These are phyloP conservation scores for Lantana camara DNA, from an alignment of 257 asterid species.

Conservation along the genomic window DNA sequence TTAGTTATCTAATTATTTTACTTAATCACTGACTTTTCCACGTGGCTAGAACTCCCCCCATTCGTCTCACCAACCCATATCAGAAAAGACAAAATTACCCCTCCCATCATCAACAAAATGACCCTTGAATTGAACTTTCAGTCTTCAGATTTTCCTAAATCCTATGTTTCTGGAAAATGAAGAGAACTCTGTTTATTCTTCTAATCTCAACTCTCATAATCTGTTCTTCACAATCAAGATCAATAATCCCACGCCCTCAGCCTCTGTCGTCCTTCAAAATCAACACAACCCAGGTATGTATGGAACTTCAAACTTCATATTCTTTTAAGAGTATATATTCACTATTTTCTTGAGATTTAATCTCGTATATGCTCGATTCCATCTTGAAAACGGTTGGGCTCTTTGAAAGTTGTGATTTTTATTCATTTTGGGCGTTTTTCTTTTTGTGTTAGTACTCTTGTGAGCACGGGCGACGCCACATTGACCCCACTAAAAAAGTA, in stretches of 20 bases:
- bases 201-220: slow-evolving; percentile 4
- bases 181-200: slow-evolving; percentile 18
- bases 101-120: too few species aligned
- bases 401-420: background rate
- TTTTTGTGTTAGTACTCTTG: background rate
- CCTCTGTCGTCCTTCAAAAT: slow-evolving; percentile 26
- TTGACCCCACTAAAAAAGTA: too few species aligned
- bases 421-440: background rate
- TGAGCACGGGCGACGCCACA: too few species aligned
- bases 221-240: slow-evolving; percentile 22
- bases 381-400: too few species aligned
- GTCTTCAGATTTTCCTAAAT: background rate
- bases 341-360: too few species aligned
- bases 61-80: background rate
- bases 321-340: too few species aligned
- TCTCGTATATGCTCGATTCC: too few species aligned
- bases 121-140: too few species aligned
- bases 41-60: too few species aligned
- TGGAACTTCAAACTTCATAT: background rate
- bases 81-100: background rate
- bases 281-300: slow-evolving; percentile 36
- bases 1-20: too few species aligned
- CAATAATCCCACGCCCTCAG: slow-evolving; percentile 21
- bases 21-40: too few species aligned
- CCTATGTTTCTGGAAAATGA: background rate